Conservation (phyloP, 2,329 filamentous ascomycete species). For the Monosporascus sp. region DNA sequence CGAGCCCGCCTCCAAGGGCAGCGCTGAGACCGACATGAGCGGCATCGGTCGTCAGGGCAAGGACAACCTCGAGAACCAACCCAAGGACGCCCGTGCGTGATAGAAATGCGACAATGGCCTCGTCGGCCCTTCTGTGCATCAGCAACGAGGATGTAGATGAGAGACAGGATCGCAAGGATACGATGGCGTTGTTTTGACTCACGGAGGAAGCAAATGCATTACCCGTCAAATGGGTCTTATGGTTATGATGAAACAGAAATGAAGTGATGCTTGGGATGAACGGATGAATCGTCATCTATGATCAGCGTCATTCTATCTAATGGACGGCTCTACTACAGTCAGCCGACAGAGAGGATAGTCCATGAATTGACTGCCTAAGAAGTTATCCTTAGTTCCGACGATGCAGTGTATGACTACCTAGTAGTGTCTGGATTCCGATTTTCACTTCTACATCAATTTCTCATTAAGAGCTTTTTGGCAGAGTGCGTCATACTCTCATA, state of each 20-base stretch:
- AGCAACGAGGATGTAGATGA: background rate
- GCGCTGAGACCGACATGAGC: conserved; percentile 47
- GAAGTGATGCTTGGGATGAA: background rate
- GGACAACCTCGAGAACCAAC: conserved; percentile 50
- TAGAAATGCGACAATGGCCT: conserved; percentile 19
- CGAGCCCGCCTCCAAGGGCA: conserved; percentile 53
- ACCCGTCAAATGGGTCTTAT: background rate
- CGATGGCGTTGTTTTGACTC: background rate
- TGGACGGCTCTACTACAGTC: background rate
- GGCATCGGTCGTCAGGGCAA: conserved; percentile 59
- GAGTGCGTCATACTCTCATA: too few relatives aligned
- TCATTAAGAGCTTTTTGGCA: too few relatives aligned
- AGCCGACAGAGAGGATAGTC: background rate
- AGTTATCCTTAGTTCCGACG: background rate
- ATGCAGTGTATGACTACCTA: too few relatives aligned
- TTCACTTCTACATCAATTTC: too few relatives aligned
- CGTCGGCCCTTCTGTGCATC: background rate
- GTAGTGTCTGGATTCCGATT: too few relatives aligned
- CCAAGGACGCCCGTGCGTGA: conserved; percentile 53
- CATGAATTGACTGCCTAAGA: background rate
- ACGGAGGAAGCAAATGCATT: background rate
- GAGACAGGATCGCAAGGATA: background rate
- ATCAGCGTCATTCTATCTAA: background rate
- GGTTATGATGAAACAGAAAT: background rate
- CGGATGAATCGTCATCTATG: background rate